Base-by-base conservation (phyloP, 352 stramenopile genomes). In the Pythium utonaiense region DNA sequence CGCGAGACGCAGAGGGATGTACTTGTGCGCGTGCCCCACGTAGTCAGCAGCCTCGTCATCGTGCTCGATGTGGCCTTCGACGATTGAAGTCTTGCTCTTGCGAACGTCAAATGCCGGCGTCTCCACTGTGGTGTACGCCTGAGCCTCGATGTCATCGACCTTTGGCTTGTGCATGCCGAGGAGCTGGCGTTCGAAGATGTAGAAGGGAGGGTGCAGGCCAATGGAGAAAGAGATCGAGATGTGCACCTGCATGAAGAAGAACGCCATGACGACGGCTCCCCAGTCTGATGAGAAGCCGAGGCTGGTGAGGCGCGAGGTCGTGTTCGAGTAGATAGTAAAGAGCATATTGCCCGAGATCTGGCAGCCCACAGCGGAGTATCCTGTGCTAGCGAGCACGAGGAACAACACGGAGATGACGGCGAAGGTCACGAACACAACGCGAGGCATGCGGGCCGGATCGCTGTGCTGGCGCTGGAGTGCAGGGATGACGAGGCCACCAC, bases 131-230 rank as follows among this genome's bases (percentile, higher is more conserved):
- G 50, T 19, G 50, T 57, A 68, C 56, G 14, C 50, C 19, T 0
- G 41, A 44, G 25, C 66, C 64, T 50, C 82, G 62, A n/a, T n/a
- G n/a, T n/a, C n/a, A n/a, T n/a, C n/a, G n/a, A n/a, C n/a, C n/a
- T n/a, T n/a, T n/a, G n/a, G n/a, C n/a, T n/a, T n/a, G 68, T 89
- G 80, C 74, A 89, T 85, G 47, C 80, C 78, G 7, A 89, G 56
- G 21, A 89, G 47, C 1, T 83, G 34, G 48, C 80, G 77, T 50
- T 89, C 80, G 10, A 69, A 53, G 53, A 82, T 83, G 73, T 70
- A 89, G 63, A 89, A 83, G 12, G 74, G 67, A 5, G 78, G 78
- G 40, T 72, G 63, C 61, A 81, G 57, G 3, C 86, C 58, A 21
- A 81, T 75, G 21, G 72, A 68, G 64, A 77, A 77, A 1, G 70